Evolutionary conservation across 1,284 basidiomycete species (phyloP), one percentile per base, ranked within the genome.

Genomic region (Malassezia furfur): DNA sequence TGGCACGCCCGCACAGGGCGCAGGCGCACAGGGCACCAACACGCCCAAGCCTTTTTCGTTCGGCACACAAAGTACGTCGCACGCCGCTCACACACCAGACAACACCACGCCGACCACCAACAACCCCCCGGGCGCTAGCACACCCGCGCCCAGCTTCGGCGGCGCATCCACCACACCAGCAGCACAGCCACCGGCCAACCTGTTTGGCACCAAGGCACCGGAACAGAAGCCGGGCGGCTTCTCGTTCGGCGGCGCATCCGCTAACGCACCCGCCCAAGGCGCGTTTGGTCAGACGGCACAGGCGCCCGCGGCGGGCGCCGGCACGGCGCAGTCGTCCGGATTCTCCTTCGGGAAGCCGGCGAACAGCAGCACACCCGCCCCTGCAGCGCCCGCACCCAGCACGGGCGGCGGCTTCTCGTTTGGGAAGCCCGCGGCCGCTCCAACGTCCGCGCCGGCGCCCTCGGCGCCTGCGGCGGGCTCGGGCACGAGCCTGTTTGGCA

Each of bases 301-400:
- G 47, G 28, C 41, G 19, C 22, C 22, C 15, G 30, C 51, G 10
- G 21, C n/a, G n/a, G n/a, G n/a, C n/a, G n/a, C n/a, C n/a, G n/a
- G n/a, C n/a, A n/a, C n/a, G n/a, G n/a, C n/a, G n/a, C n/a, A 36
- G 3, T 25, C 67, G 12, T 47, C 54, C 17, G 59, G 57, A 2
- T 61, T 61, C 52, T 65, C 61, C 2, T 68, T 66, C 31, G 61
- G 61, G 38, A 57, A 57, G 41, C 49, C 54, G 2, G 40, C 47
- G 22, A 15, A n/a, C 14, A 48, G 47, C 43, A 44, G 49, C 12
- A 15, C 38, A 9, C 3, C 9, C 32, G 14, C 9, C 3, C 25
- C 25, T 28, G 11, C 32, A 3, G 45, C 21, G 59, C 21, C 11
- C 3, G 50, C 58, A 19, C 21, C 50, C 22, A 31, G 15, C 4